Conservation (phyloP, 805 yeast genomes). For the Teunomyces atbi region DNA sequence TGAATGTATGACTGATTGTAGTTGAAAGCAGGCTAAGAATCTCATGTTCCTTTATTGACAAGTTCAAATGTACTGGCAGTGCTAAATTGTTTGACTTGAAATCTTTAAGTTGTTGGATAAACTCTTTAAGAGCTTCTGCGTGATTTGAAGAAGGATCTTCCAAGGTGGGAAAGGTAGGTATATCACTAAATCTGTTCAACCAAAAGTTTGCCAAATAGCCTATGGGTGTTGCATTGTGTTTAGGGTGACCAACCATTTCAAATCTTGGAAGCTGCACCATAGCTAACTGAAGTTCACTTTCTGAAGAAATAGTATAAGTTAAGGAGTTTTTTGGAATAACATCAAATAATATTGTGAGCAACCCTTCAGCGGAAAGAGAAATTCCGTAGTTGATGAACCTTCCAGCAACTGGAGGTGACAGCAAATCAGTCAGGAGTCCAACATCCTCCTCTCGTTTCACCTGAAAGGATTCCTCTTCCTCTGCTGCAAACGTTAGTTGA, state of each 20-base stretch:
- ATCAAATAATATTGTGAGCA: constrained; percentile 23
- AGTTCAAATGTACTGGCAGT: neutral
- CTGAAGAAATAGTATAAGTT: constrained; percentile 25
- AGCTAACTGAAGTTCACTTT: constrained; percentile 23
- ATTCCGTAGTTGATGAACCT: constrained; percentile 25
- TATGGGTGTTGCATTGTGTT: constrained; percentile 17
- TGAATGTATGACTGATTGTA: constrained; percentile 14
- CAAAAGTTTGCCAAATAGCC: constrained; percentile 21
- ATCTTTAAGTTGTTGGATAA: constrained; percentile 12
- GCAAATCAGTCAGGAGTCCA: neutral
- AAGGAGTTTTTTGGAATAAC: constrained; percentile 25
- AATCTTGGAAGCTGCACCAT: constrained; percentile 18
- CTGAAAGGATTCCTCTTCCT: constrained; percentile 9
- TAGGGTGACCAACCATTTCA: neutral
- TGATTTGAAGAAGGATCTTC: constrained; percentile 2
- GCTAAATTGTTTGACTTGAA: constrained; percentile 14
- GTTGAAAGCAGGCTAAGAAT: neutral
- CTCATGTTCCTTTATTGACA: neutral
- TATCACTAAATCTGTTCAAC: constrained; percentile 16
- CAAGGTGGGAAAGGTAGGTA: constrained; percentile 20
- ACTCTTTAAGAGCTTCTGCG: constrained; percentile 8
- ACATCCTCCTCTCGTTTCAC: neutral
- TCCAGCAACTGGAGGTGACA: constrained; percentile 24
- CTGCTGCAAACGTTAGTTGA: constrained; percentile 18
- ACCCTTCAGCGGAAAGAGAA: constrained; percentile 15